These are phyloP conservation scores for Elongisporangium prolatum DNA, from an alignment of 352 stramenopile genomes.

Conservation along the genomic window DNA sequence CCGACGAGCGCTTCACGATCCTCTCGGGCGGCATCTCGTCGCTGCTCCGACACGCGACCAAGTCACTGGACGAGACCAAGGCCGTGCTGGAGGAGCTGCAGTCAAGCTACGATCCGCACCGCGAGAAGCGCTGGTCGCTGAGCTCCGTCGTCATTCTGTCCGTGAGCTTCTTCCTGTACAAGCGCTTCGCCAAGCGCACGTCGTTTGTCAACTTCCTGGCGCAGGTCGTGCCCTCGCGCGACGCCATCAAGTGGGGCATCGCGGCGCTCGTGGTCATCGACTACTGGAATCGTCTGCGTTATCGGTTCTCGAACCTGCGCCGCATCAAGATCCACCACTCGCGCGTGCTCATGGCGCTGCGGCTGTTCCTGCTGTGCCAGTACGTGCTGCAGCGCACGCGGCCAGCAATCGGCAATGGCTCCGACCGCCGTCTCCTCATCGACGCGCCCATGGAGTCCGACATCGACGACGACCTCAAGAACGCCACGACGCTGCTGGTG, in stretches of 20 bases:
- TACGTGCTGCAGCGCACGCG: conserved; percentile 77
- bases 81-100: conserved; percentile 79
- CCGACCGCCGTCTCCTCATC: conserved; percentile 75
- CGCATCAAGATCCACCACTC: conserved; percentile 84
- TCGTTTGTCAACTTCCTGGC: conserved; percentile 66
- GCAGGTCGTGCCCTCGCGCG: conserved; percentile 56
- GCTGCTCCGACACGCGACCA: conserved; percentile 75
- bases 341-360: conserved; percentile 78
- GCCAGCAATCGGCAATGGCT: conserved; percentile 52
- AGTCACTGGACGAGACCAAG: conserved; percentile 73
- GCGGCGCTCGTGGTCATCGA: conserved; percentile 46
- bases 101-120: conserved; percentile 76
- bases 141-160: conserved; percentile 56
- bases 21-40: conserved; percentile 73
- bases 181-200: conserved; percentile 62
- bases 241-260: conserved; percentile 60
- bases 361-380: conserved; percentile 78
- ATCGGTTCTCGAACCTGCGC: conserved; percentile 79
- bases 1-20: conserved; percentile 77
- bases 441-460: conserved; percentile 81
- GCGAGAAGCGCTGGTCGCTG: conserved; percentile 83
- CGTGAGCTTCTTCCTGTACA: conserved; percentile 59
- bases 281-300: conserved; percentile 76
- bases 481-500: conserved; percentile 71
- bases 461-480: conserved; percentile 87